Percentiles rank a stretch among this genome's conserved stretches.
phyloP scores from a whole-genome alignment of 257 asterid species.

The Scutellaria galericulata region DNA sequence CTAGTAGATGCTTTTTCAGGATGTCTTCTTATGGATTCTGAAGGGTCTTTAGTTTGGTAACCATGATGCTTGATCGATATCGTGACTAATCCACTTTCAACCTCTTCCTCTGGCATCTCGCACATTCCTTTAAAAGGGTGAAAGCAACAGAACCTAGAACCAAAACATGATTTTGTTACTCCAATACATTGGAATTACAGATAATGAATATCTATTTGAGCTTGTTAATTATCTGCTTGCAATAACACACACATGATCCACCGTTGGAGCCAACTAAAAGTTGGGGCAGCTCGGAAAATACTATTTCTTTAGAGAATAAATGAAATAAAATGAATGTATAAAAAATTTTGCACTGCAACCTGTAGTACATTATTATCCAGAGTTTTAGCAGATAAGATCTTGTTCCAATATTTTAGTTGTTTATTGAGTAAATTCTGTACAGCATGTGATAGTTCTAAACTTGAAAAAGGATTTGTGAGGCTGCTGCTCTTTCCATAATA shows the following conservation, averaged over 20 bases:
- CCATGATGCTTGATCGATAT: constrained; percentile 56
- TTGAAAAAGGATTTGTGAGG: neutral
- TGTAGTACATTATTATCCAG: neutral
- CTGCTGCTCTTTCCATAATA: neutral
- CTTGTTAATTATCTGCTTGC: constrained; percentile 4
- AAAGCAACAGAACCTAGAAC: constrained; percentile 79
- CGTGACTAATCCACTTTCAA: constrained; percentile 60
- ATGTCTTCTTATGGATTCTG: constrained; percentile 20
- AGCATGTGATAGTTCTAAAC: neutral
- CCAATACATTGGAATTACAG: neutral
- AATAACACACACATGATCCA: neutral
- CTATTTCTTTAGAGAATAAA: neutral
- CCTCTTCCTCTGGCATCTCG: constrained; percentile 61
- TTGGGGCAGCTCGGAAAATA: neutral
- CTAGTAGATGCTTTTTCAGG: constrained; percentile 27
- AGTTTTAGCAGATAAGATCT: neutral
- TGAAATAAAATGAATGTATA: neutral
- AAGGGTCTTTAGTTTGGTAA: constrained; percentile 30
- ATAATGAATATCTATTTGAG: neutral
- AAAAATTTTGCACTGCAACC: too few species aligned
- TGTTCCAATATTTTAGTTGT: neutral
- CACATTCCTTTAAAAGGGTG: constrained; percentile 66
- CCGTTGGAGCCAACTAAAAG: neutral
- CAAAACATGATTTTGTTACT: constrained; percentile 17
- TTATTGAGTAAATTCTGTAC: neutral